These are phyloP conservation scores for Cordyceps javanica DNA, from an alignment of 2,329 filamentous ascomycete species.

Conservation along the genomic window DNA sequence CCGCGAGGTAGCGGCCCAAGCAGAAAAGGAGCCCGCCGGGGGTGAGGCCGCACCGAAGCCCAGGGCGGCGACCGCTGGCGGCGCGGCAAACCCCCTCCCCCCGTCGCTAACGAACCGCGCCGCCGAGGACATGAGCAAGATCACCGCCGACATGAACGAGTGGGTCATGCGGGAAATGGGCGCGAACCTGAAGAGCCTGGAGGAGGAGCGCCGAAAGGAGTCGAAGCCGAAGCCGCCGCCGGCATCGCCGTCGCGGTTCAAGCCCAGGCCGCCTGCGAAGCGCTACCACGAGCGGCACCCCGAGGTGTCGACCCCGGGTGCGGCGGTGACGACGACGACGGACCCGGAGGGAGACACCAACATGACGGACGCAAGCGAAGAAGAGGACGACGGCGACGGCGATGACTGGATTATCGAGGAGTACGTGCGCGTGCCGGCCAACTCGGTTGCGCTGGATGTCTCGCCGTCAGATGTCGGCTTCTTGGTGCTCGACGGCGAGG, in stretches of 20 bases:
- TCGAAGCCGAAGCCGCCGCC: conserved; percentile 2
- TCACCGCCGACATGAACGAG: conserved; percentile 50
- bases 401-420: conserved; percentile 59
- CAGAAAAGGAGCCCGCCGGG: conserved; percentile 14
- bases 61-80: conserved; percentile 11
- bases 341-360: conserved; percentile 26
- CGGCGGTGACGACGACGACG: conserved; percentile 6
- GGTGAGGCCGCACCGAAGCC: background rate
- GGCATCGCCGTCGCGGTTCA: conserved; percentile 30
- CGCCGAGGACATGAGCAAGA: conserved; percentile 41
- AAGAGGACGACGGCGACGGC: conserved; percentile 40
- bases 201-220: conserved; percentile 32
- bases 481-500: conserved; percentile 50
- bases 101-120: conserved; percentile 25
- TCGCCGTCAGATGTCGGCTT: conserved; percentile 47
- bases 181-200: conserved; percentile 42
- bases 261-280: conserved; percentile 48
- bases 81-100: conserved; percentile 24
- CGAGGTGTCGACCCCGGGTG: conserved; percentile 21
- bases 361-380: conserved; percentile 35
- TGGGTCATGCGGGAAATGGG: conserved; percentile 55
- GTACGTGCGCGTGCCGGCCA: conserved; percentile 54
- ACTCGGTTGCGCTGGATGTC: conserved; percentile 41
- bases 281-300: conserved; percentile 53
- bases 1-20: conserved; percentile 10